phyloP scores from a whole-genome alignment of 306 rosid genomes.

The Nissolia schottii region DNA sequence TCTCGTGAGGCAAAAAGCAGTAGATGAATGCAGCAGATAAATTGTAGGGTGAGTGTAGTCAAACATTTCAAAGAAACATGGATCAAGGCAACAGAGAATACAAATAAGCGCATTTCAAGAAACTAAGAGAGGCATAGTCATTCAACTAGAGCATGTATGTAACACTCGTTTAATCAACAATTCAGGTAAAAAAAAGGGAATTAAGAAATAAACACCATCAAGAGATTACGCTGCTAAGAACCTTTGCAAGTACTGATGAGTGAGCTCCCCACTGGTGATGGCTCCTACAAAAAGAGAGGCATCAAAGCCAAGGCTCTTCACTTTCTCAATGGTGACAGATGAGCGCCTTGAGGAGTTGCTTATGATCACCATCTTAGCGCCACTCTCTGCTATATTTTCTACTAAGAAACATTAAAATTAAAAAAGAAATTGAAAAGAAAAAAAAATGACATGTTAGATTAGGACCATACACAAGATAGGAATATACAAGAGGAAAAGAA shows the following conservation, averaged over 20 bases:
- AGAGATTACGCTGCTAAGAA: background rate
- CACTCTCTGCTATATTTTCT: constrained; percentile 62
- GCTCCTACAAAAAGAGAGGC: constrained; percentile 78
- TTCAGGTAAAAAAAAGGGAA: background rate
- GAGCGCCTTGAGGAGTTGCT: constrained; percentile 98
- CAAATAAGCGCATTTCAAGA: background rate
- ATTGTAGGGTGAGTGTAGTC: background rate
- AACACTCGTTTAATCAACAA: background rate
- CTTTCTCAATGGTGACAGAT: constrained; percentile 69
- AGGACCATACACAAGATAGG: background rate
- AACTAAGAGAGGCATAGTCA: background rate
- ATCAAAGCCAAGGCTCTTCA: constrained; percentile 81
- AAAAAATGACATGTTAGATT: background rate
- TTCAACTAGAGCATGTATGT: background rate
- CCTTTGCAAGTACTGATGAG: constrained; percentile 80
- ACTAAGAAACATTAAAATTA: constrained; percentile 38
- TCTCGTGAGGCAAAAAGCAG: background rate
- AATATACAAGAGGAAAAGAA: background rate
- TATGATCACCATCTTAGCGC: constrained; percentile 88
- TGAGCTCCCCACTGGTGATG: constrained; percentile 88
- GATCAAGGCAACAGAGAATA: background rate
- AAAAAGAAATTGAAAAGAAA: background rate
- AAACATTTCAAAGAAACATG: constrained; percentile 11
- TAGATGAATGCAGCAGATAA: background rate
- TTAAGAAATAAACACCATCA: background rate